Base-by-base conservation (phyloP, 1,284 basidiomycete genomes). In the Termitomyces sp. region DNA sequence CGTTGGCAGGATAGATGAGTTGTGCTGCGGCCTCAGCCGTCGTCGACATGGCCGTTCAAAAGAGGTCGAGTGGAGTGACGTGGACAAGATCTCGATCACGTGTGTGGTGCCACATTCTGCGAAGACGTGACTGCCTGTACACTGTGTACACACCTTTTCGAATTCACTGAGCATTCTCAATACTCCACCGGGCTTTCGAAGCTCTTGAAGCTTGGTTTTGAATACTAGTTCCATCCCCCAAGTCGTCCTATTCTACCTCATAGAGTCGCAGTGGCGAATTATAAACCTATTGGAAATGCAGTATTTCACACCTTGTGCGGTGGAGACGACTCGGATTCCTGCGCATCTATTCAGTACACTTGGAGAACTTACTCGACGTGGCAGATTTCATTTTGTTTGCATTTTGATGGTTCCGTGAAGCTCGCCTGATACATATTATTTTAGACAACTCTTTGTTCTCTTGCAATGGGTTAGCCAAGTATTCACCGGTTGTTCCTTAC, bases 1-100 rank as follows among this genome's bases (percentile, higher is more conserved):
- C 80, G 59, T 91, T 88, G 1, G 86, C 84, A 0, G 77, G 73
- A 62, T 85, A 91, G 40, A 91, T 75, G 48, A 79, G 81, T 63
- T 85, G 84, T 6, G 79, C 74, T 28, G 80, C 72, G 41, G 74
- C 64, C 57, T 84, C 81, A 44, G 75, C 62, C 18, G 66, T 49
- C 5, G 69, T 67, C 46, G 71, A 66, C 70, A 71, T 72, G 50
- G 55, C 40, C 41, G 56, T 58, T 40, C 21, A 24, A n/a, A n/a
- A n/a, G 57, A 50, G 18, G 50, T 50, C 43, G 41, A 52, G 40
- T 31, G 37, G 39, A 21, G 53, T 39, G 46, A 42, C 19, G 30
- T 10, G 16, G 14, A 38, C 34, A n/a, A 31, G 33, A 3, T 34
- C 18, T 16, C 5, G 48, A 48, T 50, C 57, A 57, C 57, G 53